Evolutionary conservation across 2,329 filamentous ascomycete genomes (phyloP).

Genomic region (Peltaster fructicola): DNA sequence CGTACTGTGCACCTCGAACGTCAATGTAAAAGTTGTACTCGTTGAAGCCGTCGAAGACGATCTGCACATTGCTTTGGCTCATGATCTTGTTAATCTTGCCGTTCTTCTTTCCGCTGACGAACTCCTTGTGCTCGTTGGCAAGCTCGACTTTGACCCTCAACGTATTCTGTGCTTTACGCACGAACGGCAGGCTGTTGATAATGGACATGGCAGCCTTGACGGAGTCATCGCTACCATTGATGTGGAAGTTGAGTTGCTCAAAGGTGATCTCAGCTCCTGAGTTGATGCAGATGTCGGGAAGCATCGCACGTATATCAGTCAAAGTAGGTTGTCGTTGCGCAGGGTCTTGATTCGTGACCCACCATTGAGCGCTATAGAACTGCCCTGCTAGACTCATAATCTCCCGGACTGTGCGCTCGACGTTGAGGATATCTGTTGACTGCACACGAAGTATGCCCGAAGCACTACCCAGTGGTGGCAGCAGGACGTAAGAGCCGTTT

Average conservation of each 20-base stretch:
- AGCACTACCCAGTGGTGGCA: constrained; percentile 74
- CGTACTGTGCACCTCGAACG: constrained; percentile 79
- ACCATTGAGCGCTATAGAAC: constrained; percentile 96
- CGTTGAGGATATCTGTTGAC: constrained; percentile 79
- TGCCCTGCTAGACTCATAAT: constrained; percentile 92
- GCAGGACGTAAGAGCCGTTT: constrained; percentile 87
- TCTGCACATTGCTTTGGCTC: constrained; percentile 98
- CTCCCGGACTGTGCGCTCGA: constrained; percentile 86
- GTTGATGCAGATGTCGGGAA: constrained; percentile 89
- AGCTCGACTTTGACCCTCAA: constrained; percentile 97
- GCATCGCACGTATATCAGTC: constrained; percentile 68
- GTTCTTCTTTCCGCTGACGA: constrained; percentile 98
- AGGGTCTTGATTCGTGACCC: constrained; percentile 63
- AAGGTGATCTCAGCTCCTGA: constrained; percentile 90
- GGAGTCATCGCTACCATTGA: constrained; percentile 89
- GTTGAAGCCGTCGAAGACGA: constrained; percentile 97
- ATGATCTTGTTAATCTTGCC: constrained; percentile 99
- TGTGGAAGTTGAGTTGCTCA: constrained; percentile 81
- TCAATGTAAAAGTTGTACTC: constrained; percentile 99
- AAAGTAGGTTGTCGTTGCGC: constrained; percentile 42
- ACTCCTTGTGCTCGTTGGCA: constrained; percentile 98
- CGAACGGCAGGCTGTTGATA: constrained; percentile 79
- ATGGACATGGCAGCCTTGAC: constrained; percentile 92
- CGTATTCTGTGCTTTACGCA: constrained; percentile 72
- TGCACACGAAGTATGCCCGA: constrained; percentile 76